These are phyloP conservation scores for Tuber borchii DNA, from an alignment of 495 filamentous ascomycete genomes.

Conservation along the genomic window DNA sequence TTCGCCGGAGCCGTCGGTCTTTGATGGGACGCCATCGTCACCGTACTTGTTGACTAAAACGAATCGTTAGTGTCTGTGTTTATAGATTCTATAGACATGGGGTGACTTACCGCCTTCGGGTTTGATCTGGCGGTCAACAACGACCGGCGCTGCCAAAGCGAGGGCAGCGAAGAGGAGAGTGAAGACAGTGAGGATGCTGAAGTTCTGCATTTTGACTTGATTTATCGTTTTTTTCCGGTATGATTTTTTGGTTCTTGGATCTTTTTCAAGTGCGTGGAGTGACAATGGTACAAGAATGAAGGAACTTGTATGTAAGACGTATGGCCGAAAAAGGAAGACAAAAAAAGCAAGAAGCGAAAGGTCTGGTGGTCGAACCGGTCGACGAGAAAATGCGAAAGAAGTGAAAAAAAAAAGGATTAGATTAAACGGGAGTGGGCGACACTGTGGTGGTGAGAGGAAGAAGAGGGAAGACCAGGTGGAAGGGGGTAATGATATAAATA, in stretches of 20 bases:
- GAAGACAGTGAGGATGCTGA: constrained; percentile 23
- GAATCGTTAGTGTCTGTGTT: constrained; percentile 6
- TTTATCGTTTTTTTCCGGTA: constrained; percentile 19
- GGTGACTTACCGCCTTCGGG: constrained; percentile 18
- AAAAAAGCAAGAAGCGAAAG: constrained; percentile 17
- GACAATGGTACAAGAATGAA: constrained; percentile 4
- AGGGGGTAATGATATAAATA: background rate
- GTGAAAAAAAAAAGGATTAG: constrained; percentile 16
- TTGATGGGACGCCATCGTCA: constrained; percentile 23
- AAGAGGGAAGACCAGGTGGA: background rate
- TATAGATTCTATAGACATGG: background rate
- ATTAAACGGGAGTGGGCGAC: constrained; percentile 29
- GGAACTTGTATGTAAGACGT: constrained; percentile 10
- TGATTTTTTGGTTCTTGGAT: background rate
- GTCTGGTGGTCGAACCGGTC: constrained; percentile 31
- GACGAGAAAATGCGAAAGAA: constrained; percentile 25
- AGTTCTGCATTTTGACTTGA: constrained; percentile 25
- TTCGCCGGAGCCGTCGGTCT: constrained; percentile 16
- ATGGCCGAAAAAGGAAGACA: background rate
- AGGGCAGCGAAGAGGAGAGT: constrained; percentile 24
- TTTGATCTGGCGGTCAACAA: constrained; percentile 17
- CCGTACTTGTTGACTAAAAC: constrained; percentile 25
- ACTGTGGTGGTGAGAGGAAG: constrained; percentile 27
- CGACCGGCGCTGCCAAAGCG: constrained; percentile 24
- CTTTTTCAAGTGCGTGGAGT: constrained; percentile 6